Evolutionary conservation across 208 protist species (phyloP).

Genomic region (Acanthamoeba sp.): DNA sequence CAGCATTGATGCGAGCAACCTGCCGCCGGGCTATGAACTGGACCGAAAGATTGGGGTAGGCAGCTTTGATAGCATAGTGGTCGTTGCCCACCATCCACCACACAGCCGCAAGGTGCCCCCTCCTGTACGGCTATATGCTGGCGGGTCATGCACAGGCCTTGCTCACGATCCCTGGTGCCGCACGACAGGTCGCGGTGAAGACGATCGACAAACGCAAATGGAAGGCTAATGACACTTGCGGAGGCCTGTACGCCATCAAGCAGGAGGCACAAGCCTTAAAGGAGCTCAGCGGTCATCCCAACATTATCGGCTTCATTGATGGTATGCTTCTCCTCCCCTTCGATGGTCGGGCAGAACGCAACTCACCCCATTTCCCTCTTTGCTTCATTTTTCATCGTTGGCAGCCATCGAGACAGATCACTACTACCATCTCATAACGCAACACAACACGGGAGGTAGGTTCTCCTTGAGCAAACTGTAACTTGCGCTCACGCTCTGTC

Average conservation of each 20-base stretch:
- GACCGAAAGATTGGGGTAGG: conserved; percentile 2
- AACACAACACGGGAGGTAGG: background rate
- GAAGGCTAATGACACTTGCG: background rate
- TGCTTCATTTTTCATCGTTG: background rate
- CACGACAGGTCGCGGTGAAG: background rate
- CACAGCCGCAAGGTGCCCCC: background rate
- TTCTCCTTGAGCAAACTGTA: background rate
- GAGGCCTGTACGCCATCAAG: background rate
- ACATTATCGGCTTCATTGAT: conserved; percentile 28
- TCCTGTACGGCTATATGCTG: background rate
- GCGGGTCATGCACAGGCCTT: background rate
- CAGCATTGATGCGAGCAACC: too few relatives aligned
- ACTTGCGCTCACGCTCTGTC: too few relatives aligned
- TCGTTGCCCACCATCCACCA: background rate
- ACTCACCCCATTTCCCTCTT: background rate
- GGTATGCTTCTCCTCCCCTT: background rate
- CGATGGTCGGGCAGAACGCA: too few relatives aligned
- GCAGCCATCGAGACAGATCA: background rate
- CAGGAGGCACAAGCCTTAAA: background rate
- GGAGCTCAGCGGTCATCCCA: background rate
- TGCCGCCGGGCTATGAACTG: background rate
- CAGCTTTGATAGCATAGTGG: conserved; percentile 1
- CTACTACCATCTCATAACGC: background rate
- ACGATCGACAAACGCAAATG: background rate
- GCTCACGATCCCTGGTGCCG: too few relatives aligned